These are phyloP conservation scores for Wickerhamomyces ciferrii DNA, from an alignment of 805 yeast genomes.

Conservation along the genomic window DNA sequence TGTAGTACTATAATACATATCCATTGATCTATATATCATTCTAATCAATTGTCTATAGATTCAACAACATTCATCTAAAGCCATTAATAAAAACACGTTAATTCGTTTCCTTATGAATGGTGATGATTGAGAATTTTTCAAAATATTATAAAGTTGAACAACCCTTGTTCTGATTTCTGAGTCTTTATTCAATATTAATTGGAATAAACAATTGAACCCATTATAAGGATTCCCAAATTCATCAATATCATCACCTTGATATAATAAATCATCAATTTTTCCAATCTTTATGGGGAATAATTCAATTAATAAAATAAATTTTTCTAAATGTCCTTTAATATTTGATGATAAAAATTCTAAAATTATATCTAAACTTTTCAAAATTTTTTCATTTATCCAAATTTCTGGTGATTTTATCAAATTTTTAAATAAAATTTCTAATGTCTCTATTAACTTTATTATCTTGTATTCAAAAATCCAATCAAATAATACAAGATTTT, in stretches of 20 bases:
- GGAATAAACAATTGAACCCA: conserved; percentile 13
- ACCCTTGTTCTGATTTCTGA: conserved; percentile 6
- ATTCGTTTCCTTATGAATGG: conserved; percentile 14
- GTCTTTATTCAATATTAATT: conserved; percentile 10
- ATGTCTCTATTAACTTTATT: conserved; percentile 14
- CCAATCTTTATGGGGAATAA: conserved; percentile 13
- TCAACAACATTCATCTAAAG: neutral
- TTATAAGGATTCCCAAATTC: neutral
- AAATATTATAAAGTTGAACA: conserved; percentile 3
- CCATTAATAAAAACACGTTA: conserved; percentile 9
- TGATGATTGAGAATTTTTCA: conserved; percentile 7
- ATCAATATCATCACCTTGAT: conserved; percentile 9
- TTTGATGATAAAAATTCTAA: conserved; percentile 1
- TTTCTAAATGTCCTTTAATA: conserved; percentile 9
- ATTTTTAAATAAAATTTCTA: conserved; percentile 9
- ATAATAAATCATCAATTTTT: conserved; percentile 6
- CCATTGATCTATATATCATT: too few species aligned
- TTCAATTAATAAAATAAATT: conserved; percentile 17
- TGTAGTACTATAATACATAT: too few species aligned
- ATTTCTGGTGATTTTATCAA: neutral
- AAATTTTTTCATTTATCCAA: neutral
- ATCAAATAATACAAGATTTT: conserved; percentile 26
- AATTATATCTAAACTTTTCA: conserved; percentile 1
- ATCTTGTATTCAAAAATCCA: conserved; percentile 27
- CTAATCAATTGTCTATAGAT: too few species aligned